Evolutionary conservation across 768 basidiomycete species (phyloP), one percentile per base, ranked within the genome.

Genomic region (Lactifluus piperatus): DNA sequence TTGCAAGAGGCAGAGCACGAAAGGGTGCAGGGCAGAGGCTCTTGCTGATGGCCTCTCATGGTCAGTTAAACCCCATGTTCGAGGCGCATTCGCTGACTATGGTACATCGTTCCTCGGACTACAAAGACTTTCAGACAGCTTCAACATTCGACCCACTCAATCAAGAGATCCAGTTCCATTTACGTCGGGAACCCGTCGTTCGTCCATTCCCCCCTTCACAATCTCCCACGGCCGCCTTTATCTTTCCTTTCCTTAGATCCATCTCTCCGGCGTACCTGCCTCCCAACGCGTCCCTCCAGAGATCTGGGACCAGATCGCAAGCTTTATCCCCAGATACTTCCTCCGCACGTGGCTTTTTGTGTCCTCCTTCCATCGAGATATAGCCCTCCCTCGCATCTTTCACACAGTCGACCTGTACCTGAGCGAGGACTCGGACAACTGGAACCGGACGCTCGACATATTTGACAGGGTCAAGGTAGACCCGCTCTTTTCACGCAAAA

Each of bases 311-410:
- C 75, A 78, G 14, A 82, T 87, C 44, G 84, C 84, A 6, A 69
- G 73, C 52, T 77, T 79, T 62, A 82, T 81, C 43, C 83, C 85
- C 7, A 79, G 84, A 16, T 81, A 82, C 63, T 79, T 85, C 67
- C 79, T 87, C 30, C 79, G 85, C n/a, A 79, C 77, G 16, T 87
- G 83, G 84, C 77, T 86, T 41, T 84, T 76, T 55, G 76, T 86
- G 27, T 85, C 84, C 3, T 70, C 79, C 2, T 84, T 83, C 66
- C 81, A 85, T 66, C 75, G 82, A 39, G 79, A 82, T 61, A 84
- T 87, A 41, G 84, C 84, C 24, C 75, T 79, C 16, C 79, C 82
- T 27, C 75, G 77, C 64, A 81, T 86, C 57, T 87, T 86, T 71
- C 83, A 79, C 65, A 84, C 84, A 0, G 69, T 86, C 41, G 84